Evolutionary conservation across 2,329 filamentous ascomycete species (phyloP), one percentile per base, ranked within the genome.

Genomic region (Orbilia blumenaviensis): DNA sequence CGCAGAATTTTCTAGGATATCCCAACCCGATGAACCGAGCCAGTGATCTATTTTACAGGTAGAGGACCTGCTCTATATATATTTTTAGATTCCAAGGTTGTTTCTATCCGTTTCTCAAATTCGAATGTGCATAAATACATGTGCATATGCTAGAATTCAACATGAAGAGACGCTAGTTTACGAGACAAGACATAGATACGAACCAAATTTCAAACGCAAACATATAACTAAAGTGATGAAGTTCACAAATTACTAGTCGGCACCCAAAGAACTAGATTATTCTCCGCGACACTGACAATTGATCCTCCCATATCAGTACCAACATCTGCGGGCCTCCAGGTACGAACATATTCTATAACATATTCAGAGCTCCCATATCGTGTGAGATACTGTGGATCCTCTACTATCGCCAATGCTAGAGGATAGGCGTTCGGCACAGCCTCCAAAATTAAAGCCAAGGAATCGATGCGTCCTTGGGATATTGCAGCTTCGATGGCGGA

Each of bases 281-380:
- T 29, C 3, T 4, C 14, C 1, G 32, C 38, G 1, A 38, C 6
- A 25, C n/a, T 32, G 9, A 38, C 14, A 1, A 25, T 38, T 23
- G 16, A 14, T 10, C 32, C 29, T 14, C 10, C 16, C 10, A 7
- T n/a, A 25, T 25, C 32, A 8, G 10, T 36, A 6, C 32, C 25
- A 2, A 21, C 10, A 18, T 38, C 18, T 27, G 25, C 29, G 2
- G 25, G 42, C 16, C 27, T 64, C 61, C 61, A 64, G 14, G 6
- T 52, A 21, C 61, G 61, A n/a, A 64, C 32, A 18, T 25, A 64
- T n/a, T 64, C 44, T 1, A 23, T 32, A n/a, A 52, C 25, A 38
- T 52, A 64, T 3, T 29, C 27, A 18, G n/a, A n/a, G n/a, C 42
- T 10, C n/a, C 27, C 23, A 38, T 46, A 50, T 25, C 10, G 3